Base-by-base conservation (phyloP, 768 basidiomycete genomes). In the Mycena venus region DNA sequence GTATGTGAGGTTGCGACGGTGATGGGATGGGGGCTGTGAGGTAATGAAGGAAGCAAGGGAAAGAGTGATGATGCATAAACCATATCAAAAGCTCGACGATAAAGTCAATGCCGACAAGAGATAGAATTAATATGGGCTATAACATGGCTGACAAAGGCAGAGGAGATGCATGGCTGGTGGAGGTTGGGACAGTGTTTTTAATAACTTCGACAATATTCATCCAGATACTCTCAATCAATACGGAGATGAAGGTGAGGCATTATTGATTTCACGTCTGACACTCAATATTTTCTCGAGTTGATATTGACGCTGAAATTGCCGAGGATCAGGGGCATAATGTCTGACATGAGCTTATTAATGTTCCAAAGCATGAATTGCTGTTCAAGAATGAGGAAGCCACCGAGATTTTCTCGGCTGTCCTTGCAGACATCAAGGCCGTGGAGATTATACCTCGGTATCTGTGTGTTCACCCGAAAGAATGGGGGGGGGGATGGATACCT, bases 301-400 rank as follows among this genome's bases (percentile, higher is more conserved):
- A 68, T 44, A 56, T 68, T 8, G 66, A 68, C n/a, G 23, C 21
- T 10, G 66, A 23, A 6, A 66, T 68, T 31, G 66, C 53, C 4
- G 55, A 11, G 7, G 55, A 68, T 25, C 55, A 58, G 32, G 38
- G 25, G 7, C 51, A 44, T n/a, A 23, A 68, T 38, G 21, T 68
- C 12, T 55, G 55, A 4, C 36, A 68, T n/a, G 55, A 58, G 4
- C 4, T 55, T 2, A 55, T 67, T 25, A 40, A 38, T 8, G 66
- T 68, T 27, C 23, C 66, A n/a, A 42, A 31, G 25, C 25, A 68
- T 21, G 40, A 40, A 38, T 21, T 12, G 9, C 66, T 38, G 1
- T 68, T 68, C 34, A 23, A 42, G 25, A 68, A 38, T 12, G 49
- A 68, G 2, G 36, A 34, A 23, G 40, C 66, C 2, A 27, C 19